Conservation (phyloP, 2,329 filamentous ascomycete species). For the Fusarium sp. region DNA sequence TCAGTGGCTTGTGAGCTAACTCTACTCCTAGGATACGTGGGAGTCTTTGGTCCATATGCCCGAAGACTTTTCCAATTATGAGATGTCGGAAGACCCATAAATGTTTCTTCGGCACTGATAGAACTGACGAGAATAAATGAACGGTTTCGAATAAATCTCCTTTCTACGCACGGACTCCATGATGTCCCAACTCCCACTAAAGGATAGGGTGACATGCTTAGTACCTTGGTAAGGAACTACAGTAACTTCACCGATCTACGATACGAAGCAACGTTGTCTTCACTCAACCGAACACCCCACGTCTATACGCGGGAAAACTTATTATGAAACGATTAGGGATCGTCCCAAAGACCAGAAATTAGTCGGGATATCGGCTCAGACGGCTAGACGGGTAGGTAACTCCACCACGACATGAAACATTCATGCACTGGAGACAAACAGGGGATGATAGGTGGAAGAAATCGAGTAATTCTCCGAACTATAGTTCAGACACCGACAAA, state of each 20-base stretch:
- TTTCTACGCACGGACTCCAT: too few relatives aligned
- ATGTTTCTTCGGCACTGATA: neutral
- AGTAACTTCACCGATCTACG: too few relatives aligned
- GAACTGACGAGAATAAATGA: too few relatives aligned
- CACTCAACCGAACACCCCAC: too few relatives aligned
- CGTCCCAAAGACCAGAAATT: neutral
- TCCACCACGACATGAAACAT: neutral
- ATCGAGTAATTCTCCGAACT: neutral
- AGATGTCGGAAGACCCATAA: slow-evolving; percentile 6
- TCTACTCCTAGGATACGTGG: slow-evolving; percentile 17
- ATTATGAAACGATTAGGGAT: neutral
- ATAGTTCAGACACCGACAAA: neutral
- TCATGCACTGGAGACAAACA: neutral
- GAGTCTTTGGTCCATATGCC: slow-evolving; percentile 33
- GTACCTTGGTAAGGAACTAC: too few relatives aligned
- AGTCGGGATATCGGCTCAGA: neutral
- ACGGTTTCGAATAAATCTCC: too few relatives aligned
- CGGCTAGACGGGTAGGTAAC: too few relatives aligned
- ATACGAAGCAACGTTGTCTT: too few relatives aligned
- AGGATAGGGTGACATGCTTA: too few relatives aligned
- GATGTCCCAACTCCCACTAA: too few relatives aligned
- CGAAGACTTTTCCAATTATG: slow-evolving; percentile 19
- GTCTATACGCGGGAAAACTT: too few relatives aligned
- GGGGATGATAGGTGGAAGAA: slow-evolving; percentile 6
- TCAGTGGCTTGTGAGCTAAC: neutral